Evolutionary conservation across 768 basidiomycete species (phyloP).

Genomic region (Coprinellus micaceus): DNA sequence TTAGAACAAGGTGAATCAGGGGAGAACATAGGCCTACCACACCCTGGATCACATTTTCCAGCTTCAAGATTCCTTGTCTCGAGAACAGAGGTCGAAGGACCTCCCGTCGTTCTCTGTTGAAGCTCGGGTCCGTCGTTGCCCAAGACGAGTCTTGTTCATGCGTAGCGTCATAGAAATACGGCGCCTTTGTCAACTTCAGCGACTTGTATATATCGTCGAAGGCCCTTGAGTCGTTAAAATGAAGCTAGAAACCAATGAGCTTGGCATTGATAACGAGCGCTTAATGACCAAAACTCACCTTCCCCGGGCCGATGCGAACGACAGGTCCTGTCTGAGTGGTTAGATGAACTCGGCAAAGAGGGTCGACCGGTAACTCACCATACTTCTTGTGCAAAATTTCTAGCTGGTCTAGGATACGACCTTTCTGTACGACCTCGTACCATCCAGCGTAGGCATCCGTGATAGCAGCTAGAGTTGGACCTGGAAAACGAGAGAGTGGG

Average conservation of each 20-base stretch:
- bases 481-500: conserved; percentile 26
- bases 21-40: conserved; percentile 17
- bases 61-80: conserved; percentile 25
- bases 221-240: conserved; percentile 32
- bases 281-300: conserved; percentile 20
- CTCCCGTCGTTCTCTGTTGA: conserved; percentile 25
- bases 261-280: not conserved
- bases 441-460: conserved; percentile 24
- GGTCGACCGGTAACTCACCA: conserved; percentile 23
- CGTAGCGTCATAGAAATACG: conserved; percentile 20
- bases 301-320: conserved; percentile 33
- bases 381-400: conserved; percentile 22
- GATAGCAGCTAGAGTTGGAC: conserved; percentile 26
- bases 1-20: too few species aligned
- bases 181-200: conserved; percentile 25
- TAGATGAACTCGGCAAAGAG: conserved; percentile 28
- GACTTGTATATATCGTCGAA: conserved; percentile 31
- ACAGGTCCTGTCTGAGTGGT: conserved; percentile 28
- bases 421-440: conserved; percentile 24
- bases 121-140: conserved; percentile 19
- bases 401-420: conserved; percentile 23
- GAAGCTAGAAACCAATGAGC: conserved; percentile 34
- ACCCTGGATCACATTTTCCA: conserved; percentile 25
- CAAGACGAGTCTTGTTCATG: conserved; percentile 24
- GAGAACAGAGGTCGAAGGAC: conserved; percentile 31